phyloP scores from a whole-genome alignment of 148 eudicot species.

The Rhododendron ferrugineum region DNA sequence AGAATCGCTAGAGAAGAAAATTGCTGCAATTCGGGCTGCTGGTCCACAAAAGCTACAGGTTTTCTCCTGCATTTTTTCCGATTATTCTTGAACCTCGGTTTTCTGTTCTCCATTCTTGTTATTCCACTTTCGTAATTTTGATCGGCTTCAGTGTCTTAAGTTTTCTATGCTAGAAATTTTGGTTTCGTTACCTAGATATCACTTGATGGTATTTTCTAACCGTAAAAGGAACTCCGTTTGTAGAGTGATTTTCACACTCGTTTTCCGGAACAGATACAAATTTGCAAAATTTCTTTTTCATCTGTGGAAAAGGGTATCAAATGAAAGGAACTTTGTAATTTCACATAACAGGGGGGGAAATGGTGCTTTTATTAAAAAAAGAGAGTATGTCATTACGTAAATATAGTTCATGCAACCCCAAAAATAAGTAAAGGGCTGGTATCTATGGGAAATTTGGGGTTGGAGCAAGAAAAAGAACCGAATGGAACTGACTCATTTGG shows the following conservation, averaged over 20 bases:
- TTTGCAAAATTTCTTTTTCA: not conserved
- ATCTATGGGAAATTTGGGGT: not conserved
- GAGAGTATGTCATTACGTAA: not conserved
- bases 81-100: not conserved
- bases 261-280: not conserved
- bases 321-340: not conserved
- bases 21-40: constrained; percentile 47
- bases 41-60: constrained; percentile 81
- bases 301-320: not conserved
- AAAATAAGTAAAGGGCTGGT: not conserved
- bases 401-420: not conserved
- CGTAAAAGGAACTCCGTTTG: not conserved
- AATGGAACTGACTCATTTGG: not conserved
- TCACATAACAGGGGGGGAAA: not conserved
- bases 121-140: not conserved
- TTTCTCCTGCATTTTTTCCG: not conserved
- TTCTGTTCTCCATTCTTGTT: not conserved
- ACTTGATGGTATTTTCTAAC: not conserved
- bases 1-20: constrained; percentile 42
- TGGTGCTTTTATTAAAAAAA: not conserved
- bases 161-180: not conserved
- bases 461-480: not conserved
- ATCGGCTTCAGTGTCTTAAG: not conserved
- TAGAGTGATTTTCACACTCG: not conserved
- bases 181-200: not conserved